A percentile compares a stretch with the other conserved stretches of the same genome.
These are phyloP conservation scores for Ophiocordyceps robertsii DNA, from an alignment of 2,329 filamentous ascomycete species.

Conservation along the genomic window DNA sequence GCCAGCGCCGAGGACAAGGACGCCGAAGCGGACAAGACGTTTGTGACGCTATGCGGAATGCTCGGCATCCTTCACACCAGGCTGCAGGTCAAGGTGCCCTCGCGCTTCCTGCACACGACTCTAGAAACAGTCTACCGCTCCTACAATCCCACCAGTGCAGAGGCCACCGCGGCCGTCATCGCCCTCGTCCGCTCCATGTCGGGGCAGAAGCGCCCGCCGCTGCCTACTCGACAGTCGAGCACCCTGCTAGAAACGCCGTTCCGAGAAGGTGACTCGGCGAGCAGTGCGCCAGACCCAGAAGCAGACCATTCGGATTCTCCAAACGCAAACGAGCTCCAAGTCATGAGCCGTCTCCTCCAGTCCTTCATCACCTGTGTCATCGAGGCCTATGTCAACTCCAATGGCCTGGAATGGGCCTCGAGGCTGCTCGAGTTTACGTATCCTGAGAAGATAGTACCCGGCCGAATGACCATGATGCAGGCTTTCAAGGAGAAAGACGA, in stretches of 20 bases:
- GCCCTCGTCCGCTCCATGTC: slow-evolving; percentile 58
- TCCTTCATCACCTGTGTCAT: slow-evolving; percentile 67
- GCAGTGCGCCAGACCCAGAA: slow-evolving; percentile 49
- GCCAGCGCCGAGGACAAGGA: slow-evolving; percentile 23
- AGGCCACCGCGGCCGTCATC: slow-evolving; percentile 56
- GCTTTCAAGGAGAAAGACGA: slow-evolving; percentile 51
- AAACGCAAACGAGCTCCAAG: slow-evolving; percentile 41
- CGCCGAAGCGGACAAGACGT: slow-evolving; percentile 32
- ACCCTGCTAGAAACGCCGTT: slow-evolving; percentile 39
- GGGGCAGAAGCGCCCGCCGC: slow-evolving; percentile 49
- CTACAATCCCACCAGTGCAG: slow-evolving; percentile 49
- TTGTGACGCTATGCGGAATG: slow-evolving; percentile 57
- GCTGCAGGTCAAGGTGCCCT: slow-evolving; percentile 66
- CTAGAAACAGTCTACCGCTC: slow-evolving; percentile 56
- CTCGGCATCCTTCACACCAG: slow-evolving; percentile 59
- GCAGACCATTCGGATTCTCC: slow-evolving; percentile 21
- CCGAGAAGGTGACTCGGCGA: slow-evolving; percentile 37
- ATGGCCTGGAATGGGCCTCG: slow-evolving; percentile 46
- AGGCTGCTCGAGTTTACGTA: slow-evolving; percentile 56
- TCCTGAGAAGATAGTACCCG: slow-evolving; percentile 49
- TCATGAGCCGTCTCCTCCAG: slow-evolving; percentile 54
- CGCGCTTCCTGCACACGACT: slow-evolving; percentile 65
- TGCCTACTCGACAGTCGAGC: slow-evolving; percentile 46
- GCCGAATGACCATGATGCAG: slow-evolving; percentile 46
- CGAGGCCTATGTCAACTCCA: slow-evolving; percentile 56